Percentiles rank a stretch among this genome's conserved stretches.
These are phyloP conservation scores for Chalara sp. DNA, from an alignment of 2,329 filamentous ascomycete genomes.

Conservation along the genomic window DNA sequence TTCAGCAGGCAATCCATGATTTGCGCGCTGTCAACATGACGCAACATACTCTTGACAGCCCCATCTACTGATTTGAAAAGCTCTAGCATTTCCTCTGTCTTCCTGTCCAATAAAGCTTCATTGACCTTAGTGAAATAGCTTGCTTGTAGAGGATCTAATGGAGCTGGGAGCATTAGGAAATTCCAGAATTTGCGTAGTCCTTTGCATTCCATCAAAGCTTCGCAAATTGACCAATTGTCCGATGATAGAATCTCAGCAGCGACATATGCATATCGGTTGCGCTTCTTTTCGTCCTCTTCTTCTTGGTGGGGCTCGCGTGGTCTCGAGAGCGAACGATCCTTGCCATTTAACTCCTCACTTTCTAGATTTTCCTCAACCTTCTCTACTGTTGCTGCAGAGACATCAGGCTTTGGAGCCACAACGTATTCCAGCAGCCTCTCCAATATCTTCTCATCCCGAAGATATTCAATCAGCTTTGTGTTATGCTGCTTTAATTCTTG, in stretches of 20 bases:
- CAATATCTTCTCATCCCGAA: conserved; percentile 80
- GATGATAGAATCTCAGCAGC: conserved; percentile 90
- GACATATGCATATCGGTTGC: conserved; percentile 89
- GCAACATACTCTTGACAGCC: conserved; percentile 77
- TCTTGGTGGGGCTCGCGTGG: conserved; percentile 42
- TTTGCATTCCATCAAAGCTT: conserved; percentile 82
- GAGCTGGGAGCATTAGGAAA: conserved; percentile 76
- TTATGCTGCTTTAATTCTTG: conserved; percentile 98
- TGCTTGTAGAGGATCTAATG: conserved; percentile 86
- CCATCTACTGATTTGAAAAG: conserved; percentile 79
- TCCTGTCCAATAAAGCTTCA: conserved; percentile 94
- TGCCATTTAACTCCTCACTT: conserved; percentile 41
- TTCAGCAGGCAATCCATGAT: conserved; percentile 96
- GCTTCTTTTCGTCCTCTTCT: conserved; percentile 82
- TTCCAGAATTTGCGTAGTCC: conserved; percentile 79
- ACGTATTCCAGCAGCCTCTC: conserved; percentile 87
- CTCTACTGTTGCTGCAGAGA: conserved; percentile 40
- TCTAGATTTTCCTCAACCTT: conserved; percentile 42
- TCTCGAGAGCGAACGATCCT: conserved; percentile 43
- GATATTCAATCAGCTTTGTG: conserved; percentile 91
- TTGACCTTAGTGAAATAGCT: conserved; percentile 99
- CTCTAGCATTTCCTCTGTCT: conserved; percentile 93
- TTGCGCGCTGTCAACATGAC: conserved; percentile 95
- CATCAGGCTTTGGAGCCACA: conserved; percentile 65
- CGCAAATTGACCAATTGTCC: conserved; percentile 94